These are phyloP conservation scores for Trametes gibbosa DNA, from an alignment of 768 basidiomycete genomes.

Conservation along the genomic window DNA sequence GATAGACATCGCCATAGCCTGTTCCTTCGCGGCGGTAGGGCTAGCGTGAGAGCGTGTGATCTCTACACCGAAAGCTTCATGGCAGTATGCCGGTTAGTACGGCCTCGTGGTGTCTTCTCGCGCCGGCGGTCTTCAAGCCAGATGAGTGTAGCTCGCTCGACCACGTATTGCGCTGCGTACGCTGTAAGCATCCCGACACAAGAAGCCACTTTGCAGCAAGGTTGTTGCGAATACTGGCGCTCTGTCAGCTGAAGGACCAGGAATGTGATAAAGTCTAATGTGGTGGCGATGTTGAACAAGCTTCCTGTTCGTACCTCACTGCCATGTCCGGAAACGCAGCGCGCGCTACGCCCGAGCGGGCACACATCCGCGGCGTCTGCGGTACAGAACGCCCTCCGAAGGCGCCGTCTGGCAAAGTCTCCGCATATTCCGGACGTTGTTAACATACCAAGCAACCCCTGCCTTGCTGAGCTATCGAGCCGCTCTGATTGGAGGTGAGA, in stretches of 20 bases:
- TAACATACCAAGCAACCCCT: background rate
- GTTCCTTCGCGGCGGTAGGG: background rate
- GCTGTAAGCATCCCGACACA: background rate
- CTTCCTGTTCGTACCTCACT: background rate
- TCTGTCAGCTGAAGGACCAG: background rate
- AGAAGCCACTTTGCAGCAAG: background rate
- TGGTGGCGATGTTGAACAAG: background rate
- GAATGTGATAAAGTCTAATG: background rate
- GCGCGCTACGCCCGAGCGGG: background rate
- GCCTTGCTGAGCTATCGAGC: background rate
- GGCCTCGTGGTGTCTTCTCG: too few relatives aligned
- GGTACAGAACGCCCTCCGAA: background rate
- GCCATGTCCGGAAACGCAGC: background rate
- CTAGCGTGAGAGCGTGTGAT: background rate
- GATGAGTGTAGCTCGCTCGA: background rate
- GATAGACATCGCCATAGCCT: background rate
- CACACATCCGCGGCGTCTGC: too few relatives aligned
- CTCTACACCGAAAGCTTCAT: background rate
- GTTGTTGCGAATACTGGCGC: background rate
- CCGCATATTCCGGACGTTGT: background rate
- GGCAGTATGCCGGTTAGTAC: background rate
- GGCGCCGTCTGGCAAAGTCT: background rate
- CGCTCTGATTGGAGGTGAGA: background rate
- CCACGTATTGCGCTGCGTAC: too few relatives aligned
- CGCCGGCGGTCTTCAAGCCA: background rate